A percentile compares a stretch with the other conserved stretches of the same genome.
Evolutionary conservation across 768 basidiomycete genomes (phyloP).

Genomic region (Lactifluus volemus): DNA sequence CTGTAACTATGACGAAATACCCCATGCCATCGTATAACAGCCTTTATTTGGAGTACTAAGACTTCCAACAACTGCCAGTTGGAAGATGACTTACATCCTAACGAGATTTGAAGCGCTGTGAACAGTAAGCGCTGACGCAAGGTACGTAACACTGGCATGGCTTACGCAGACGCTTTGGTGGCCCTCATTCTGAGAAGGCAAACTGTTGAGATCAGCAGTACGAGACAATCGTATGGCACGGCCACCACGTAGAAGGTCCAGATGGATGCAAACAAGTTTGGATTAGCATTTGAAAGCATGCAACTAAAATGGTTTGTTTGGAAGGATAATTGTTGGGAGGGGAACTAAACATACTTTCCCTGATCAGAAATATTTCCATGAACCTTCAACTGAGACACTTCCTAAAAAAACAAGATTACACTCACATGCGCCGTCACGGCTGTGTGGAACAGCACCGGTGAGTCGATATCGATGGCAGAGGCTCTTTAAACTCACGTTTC

Average conservation of each 20-base stretch:
- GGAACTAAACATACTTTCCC: constrained; percentile 28
- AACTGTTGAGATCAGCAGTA: constrained; percentile 40
- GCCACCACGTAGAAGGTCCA: constrained; percentile 54
- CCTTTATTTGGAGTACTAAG: constrained; percentile 28
- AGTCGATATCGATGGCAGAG: background rate
- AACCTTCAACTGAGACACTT: background rate
- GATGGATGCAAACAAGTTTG: constrained; percentile 27
- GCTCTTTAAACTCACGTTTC: constrained; percentile 32
- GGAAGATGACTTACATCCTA: constrained; percentile 20
- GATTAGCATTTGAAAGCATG: constrained; percentile 27
- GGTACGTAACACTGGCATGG: background rate
- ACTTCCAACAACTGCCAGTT: background rate
- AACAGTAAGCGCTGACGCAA: background rate
- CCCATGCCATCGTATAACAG: constrained; percentile 62
- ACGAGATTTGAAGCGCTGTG: constrained; percentile 21
- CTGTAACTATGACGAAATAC: constrained; percentile 49
- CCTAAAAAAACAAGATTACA: background rate
- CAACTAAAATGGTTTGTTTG: constrained; percentile 34
- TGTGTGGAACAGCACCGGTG: constrained; percentile 9
- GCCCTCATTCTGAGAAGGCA: constrained; percentile 43
- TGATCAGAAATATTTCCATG: constrained; percentile 12
- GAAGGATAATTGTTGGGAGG: background rate
- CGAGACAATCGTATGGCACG: constrained; percentile 48
- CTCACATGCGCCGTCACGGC: background rate
- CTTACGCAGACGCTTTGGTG: constrained; percentile 25